These are phyloP conservation scores for Globisporangium viniferum DNA, from an alignment of 352 stramenopile genomes.

Conservation along the genomic window DNA sequence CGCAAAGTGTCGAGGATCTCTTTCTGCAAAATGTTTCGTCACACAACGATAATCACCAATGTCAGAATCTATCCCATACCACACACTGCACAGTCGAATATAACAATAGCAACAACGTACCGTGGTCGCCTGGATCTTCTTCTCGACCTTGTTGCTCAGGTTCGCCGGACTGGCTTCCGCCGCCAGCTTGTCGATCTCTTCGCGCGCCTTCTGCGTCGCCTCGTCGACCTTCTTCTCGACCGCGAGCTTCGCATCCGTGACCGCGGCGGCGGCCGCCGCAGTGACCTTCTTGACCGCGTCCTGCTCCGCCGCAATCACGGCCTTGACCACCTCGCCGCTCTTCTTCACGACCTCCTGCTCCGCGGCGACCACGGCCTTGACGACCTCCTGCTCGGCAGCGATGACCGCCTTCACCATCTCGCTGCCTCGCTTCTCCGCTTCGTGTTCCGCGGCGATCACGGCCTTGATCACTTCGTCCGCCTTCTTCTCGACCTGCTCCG, in stretches of 20 bases:
- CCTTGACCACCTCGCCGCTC: constrained; percentile 24
- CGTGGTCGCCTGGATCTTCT: constrained; percentile 68
- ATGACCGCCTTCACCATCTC: constrained; percentile 21
- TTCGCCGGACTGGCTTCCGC: constrained; percentile 41
- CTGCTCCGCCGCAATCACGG: constrained; percentile 11
- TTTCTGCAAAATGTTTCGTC: constrained; percentile 26
- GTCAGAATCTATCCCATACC: not conserved
- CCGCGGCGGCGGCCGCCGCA: constrained; percentile 20
- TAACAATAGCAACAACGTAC: constrained; percentile 20
- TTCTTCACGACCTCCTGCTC: constrained; percentile 30
- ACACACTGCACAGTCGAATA: not conserved
- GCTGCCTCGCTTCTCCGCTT: constrained; percentile 20
- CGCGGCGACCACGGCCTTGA: constrained; percentile 21
- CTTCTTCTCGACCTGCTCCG: constrained; percentile 18
- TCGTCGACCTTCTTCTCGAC: constrained; percentile 68
- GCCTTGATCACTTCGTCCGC: constrained; percentile 25
- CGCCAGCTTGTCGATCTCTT: constrained; percentile 58
- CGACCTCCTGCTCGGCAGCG: constrained; percentile 24
- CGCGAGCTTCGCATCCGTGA: constrained; percentile 23
- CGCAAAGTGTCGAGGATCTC: constrained; percentile 61
- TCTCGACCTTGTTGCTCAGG: constrained; percentile 45
- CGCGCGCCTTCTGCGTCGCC: constrained; percentile 50
- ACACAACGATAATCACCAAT: not conserved
- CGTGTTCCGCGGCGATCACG: constrained; percentile 20
- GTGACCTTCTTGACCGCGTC: constrained; percentile 15